Evolutionary conservation across 2,329 filamentous ascomycete genomes (phyloP), one percentile per base, ranked within the genome.

Genomic region (Fusarium oxysporum): DNA sequence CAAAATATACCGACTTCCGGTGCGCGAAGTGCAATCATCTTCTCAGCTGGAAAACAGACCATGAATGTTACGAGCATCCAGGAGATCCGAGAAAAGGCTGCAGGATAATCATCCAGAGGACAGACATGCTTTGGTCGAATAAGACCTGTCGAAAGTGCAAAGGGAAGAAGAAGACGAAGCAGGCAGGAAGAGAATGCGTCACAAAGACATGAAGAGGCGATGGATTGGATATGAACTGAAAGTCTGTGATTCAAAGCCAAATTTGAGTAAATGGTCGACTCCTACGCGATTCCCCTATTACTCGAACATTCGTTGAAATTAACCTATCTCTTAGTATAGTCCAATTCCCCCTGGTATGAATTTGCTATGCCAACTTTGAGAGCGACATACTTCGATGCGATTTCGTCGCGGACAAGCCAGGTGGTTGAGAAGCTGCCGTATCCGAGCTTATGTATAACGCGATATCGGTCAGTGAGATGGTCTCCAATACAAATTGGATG

Each of bases 401-500:
- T 53, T 37, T 76, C 47, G 47, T 82, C 78, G 1, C 38, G 67
- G 21, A 78, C 80, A 16, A 83, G 80, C 79, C 79, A 83, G 28
- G 75, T 72, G 11, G 80, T 82, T 8, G 81, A 82, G 65, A 65
- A 80, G 6, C 53, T 61, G 48, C 78, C 78, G 43, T 76, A 65
- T 28, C 78, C 78, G 30, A 80, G 74, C 58, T 81, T 80, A 61
- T 78, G 75, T 2, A 78, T 69, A 8, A 80, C 59, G 11, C 63
- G 54, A 56, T 81, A 81, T 44, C 75, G 69, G 6, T 62, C 51
- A 19, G 75, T 45, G 66, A 86, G 80, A 3, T 66, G 68, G 32
- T 85, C 82, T 17, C 80, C 81, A 13, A 85, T 78, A 12, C 73
- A 72, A 16, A 83, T 77, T 12, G 83, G 82, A 67, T 85, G 81